A percentile compares a stretch with the other conserved stretches of the same genome.
Conservation (phyloP, 1,139 yeast species). For the Suhomyces atakaporum region DNA sequence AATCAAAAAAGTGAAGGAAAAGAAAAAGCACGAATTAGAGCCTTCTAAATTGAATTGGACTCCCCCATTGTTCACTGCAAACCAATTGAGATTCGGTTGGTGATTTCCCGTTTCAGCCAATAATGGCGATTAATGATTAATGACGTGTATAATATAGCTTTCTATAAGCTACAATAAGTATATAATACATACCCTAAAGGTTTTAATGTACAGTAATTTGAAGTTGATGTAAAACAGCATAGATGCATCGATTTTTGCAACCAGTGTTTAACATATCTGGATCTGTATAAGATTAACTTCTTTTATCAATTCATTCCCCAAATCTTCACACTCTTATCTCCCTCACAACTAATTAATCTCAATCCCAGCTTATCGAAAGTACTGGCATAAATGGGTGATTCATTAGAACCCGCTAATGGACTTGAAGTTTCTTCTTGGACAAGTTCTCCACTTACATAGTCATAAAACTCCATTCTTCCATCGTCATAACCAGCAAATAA, state of each 20-base stretch:
- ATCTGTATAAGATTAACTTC: no score
- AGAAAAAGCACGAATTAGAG: constrained; percentile 77
- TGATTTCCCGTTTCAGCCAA: no score
- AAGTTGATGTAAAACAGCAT: constrained; percentile 15
- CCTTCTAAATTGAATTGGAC: constrained; percentile 80
- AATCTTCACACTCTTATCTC: constrained; percentile 84
- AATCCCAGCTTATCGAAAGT: constrained; percentile 79
- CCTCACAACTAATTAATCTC: constrained; percentile 81
- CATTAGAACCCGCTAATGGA: constrained; percentile 69
- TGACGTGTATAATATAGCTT: constrained; percentile 9
- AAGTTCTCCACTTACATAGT: constrained; percentile 69
- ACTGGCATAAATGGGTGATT: constrained; percentile 68
- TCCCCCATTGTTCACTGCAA: constrained; percentile 95
- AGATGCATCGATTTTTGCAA: no score
- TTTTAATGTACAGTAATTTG: not conserved
- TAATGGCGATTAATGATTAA: constrained; percentile 10
- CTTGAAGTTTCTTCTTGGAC: constrained; percentile 56
- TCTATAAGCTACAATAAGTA: no score
- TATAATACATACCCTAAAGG: not conserved
- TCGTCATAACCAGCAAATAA: constrained; percentile 84
- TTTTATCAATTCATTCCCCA: constrained; percentile 50
- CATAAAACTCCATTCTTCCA: constrained; percentile 76
- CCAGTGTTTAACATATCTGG: no score
- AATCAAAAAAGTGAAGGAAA: constrained; percentile 53
- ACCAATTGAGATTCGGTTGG: constrained; percentile 96